Base-by-base conservation (phyloP, 495 filamentous ascomycete species). In the Hypoxylon subgilvum region DNA sequence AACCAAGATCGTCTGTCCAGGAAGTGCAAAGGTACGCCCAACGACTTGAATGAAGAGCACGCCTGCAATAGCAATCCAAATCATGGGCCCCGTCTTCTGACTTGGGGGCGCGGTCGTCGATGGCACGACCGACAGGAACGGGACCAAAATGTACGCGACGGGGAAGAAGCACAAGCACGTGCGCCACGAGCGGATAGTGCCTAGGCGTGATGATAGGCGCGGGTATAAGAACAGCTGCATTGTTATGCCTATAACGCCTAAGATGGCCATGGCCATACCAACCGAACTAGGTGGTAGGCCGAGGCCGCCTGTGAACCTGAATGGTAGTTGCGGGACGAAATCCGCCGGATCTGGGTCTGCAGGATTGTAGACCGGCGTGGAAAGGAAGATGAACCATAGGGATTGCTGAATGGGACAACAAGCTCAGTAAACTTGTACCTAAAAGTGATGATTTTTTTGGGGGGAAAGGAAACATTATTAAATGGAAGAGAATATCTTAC, bases 341-440 rank as follows among this genome's bases (percentile, higher is more conserved):
- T 66, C 66, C 0, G 67, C 52, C 13, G 70, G 63, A 18, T 64
- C 34, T 9, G 66, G 54, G n/a, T 72, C 51, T 7, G 60, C 34
- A 1, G 73, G 74, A 54, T 88, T 79, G 59, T 85, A 86, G 27
- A 89, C 88, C 0, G 90, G 87, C 0, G 90, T 89, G 0, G 88
- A 90, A 52, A 96, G 85, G 78, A 92, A 93, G 51, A 90, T 80
- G 55, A 89, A 88, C 89, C 88, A 93, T 38, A 93, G 80, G 42
- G 86, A 88, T 71, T 90, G n/a, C n/a, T n/a, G n/a, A n/a, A n/a
- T n/a, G n/a, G n/a, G n/a, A n/a, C n/a, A n/a, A n/a, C n/a, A n/a
- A n/a, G n/a, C n/a, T n/a, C n/a, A n/a, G n/a, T n/a, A n/a, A n/a
- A n/a, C n/a, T n/a, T n/a, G n/a, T n/a, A n/a, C n/a, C n/a, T n/a